Percentiles rank a stretch among this genome's conserved stretches.
phyloP scores from a whole-genome alignment of 441 rosid genomes.

The Populus hybrid region DNA sequence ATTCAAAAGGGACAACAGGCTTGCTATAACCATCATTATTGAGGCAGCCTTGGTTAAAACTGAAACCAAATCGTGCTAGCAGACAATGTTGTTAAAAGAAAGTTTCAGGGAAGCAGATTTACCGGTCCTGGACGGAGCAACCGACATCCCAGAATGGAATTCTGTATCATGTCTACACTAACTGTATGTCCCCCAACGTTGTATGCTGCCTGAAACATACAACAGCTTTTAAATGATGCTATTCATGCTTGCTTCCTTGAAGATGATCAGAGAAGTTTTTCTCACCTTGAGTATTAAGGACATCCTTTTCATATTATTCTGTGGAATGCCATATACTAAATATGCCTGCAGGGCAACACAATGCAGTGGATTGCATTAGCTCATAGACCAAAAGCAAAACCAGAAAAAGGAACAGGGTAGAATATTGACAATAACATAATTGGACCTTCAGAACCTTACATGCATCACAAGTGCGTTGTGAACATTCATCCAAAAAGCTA shows the following conservation, averaged over 20 bases:
- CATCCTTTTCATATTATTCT: conserved; percentile 57
- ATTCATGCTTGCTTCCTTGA: not conserved
- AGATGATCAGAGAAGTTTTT: conserved; percentile 6
- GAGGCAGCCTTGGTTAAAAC: not conserved
- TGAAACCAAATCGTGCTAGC: conserved; percentile 2
- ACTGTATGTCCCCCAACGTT: conserved; percentile 70
- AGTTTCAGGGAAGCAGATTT: conserved; percentile 12
- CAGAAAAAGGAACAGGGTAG: not conserved
- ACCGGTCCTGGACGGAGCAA: conserved; percentile 84
- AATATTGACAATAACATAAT: not conserved
- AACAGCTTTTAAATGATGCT: conserved; percentile 13
- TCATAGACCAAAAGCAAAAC: not conserved
- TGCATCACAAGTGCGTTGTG: conserved; percentile 96
- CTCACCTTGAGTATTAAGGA: conserved; percentile 68
- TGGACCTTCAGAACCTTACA: conserved; percentile 39
- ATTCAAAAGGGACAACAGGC: no score
- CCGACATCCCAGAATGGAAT: conserved; percentile 63
- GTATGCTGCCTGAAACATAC: conserved; percentile 63
- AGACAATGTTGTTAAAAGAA: not conserved
- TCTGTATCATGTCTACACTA: conserved; percentile 63
- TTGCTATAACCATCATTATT: not conserved
- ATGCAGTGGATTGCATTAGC: conserved; percentile 5
- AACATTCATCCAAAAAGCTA: conserved; percentile 94
- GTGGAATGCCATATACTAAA: conserved; percentile 72
- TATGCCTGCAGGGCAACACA: conserved; percentile 46